Conservation (phyloP, 371 early-diverging fungal species). For the Rhizopus sp. region DNA sequence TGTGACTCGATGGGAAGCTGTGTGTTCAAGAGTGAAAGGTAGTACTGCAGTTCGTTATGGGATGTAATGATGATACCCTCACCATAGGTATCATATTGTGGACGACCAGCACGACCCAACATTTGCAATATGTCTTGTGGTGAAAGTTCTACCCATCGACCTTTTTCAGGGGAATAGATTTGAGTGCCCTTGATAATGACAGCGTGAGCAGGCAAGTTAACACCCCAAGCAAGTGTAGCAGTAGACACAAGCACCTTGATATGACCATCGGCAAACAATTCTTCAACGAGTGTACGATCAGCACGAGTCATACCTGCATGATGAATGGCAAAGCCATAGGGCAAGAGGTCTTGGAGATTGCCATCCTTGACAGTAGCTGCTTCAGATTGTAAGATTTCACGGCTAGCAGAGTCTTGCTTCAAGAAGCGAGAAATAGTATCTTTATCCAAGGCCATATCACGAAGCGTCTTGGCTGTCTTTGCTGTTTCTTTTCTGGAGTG, state of each 20-base stretch:
- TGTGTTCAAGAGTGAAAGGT: slow-evolving; percentile 90
- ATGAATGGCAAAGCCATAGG: slow-evolving; percentile 97
- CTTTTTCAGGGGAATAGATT: slow-evolving; percentile 95
- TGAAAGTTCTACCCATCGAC: slow-evolving; percentile 90
- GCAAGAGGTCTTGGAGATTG: slow-evolving; percentile 86
- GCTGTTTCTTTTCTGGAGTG: slow-evolving; percentile 98
- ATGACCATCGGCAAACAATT: slow-evolving; percentile 89
- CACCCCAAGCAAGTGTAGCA: slow-evolving; percentile 99
- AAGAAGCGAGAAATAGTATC: slow-evolving; percentile 83
- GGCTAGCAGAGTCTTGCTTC: slow-evolving; percentile 74
- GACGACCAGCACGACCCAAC: slow-evolving; percentile 99
- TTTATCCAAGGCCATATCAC: slow-evolving; percentile 89
- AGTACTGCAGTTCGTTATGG: slow-evolving; percentile 91
- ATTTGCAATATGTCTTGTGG: slow-evolving; percentile 98
- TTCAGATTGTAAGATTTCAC: slow-evolving; percentile 84
- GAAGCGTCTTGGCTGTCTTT: slow-evolving; percentile 87
- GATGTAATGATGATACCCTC: slow-evolving; percentile 98
- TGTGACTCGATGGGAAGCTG: slow-evolving; percentile 98
- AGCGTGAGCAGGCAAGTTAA: slow-evolving; percentile 99
- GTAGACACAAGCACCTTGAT: slow-evolving; percentile 97
- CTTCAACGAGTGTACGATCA: slow-evolving; percentile 95
- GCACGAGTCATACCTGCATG: slow-evolving; percentile 98
- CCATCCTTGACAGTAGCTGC: slow-evolving; percentile 79
- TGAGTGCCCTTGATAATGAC: slow-evolving; percentile 99
- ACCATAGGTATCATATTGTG: slow-evolving; percentile 97